Evolutionary conservation across 2,329 filamentous ascomycete species (phyloP).

Genomic region (Fusarium nygamai): DNA sequence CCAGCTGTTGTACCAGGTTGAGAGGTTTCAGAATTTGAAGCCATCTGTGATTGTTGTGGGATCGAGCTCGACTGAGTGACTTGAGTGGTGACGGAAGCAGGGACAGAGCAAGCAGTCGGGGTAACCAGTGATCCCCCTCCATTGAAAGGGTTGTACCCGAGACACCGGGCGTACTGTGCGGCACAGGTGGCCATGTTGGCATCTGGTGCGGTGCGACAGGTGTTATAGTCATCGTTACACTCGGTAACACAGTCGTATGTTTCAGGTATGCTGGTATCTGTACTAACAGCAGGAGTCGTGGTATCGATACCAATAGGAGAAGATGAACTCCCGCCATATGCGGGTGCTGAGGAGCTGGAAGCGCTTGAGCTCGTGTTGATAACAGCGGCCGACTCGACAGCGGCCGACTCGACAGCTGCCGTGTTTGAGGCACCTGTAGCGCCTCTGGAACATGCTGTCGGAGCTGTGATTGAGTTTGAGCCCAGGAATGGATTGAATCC

Average conservation of each 20-base stretch:
- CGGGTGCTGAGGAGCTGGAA: neutral
- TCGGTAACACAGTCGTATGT: constrained; percentile 2
- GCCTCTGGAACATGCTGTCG: neutral
- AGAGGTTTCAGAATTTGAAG: neutral
- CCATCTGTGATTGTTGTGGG: neutral
- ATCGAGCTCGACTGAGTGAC: neutral
- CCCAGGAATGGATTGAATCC: neutral
- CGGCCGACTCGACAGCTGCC: neutral
- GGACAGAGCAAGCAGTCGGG: constrained; percentile 1
- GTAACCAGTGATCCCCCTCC: neutral
- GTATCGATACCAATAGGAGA: neutral
- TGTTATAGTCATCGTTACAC: neutral
- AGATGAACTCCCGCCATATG: too few species aligned
- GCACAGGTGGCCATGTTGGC: constrained; percentile 12
- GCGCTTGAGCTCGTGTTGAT: neutral
- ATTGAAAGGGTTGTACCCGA: constrained; percentile 11
- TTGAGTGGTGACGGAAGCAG: neutral
- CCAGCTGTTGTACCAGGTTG: neutral
- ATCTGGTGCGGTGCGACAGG: neutral
- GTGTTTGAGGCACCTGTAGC: neutral
- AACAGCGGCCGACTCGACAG: neutral
- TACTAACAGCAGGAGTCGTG: neutral
- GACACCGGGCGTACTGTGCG: neutral
- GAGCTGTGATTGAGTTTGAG: neutral
- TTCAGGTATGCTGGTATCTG: neutral